Percentiles rank a stretch among this genome's conserved stretches.
These are phyloP conservation scores for Tricholoma sp. DNA, from an alignment of 768 basidiomycete species.

Conservation along the genomic window DNA sequence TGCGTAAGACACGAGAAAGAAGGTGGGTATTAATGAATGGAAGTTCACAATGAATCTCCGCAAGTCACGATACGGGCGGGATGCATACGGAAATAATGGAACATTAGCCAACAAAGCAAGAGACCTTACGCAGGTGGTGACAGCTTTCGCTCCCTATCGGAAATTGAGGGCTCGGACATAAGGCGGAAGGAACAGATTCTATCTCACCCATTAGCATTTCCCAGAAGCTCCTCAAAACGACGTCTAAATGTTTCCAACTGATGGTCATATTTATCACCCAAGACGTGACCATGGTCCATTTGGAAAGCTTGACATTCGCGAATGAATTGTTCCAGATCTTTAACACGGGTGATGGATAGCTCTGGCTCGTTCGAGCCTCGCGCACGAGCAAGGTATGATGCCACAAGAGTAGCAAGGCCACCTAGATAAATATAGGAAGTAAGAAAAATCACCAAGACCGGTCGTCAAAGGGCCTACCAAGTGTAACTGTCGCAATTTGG, in stretches of 20 bases:
- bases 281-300: constrained; percentile 48
- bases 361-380: constrained; percentile 72
- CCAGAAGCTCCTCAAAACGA: constrained; percentile 44
- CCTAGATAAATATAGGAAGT: constrained; percentile 28
- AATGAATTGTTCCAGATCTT: constrained; percentile 63
- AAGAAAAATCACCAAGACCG: not conserved
- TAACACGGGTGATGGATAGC: constrained; percentile 45
- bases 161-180: not conserved
- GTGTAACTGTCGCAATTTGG: constrained; percentile 29
- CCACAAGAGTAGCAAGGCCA: constrained; percentile 61
- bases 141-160: constrained; percentile 13
- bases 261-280: constrained; percentile 29
- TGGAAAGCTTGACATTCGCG: constrained; percentile 55
- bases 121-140: constrained; percentile 11
- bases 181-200: not conserved
- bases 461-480: constrained; percentile 23
- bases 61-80: not conserved
- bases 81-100: too few relatives aligned
- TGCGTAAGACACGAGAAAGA: not conserved
- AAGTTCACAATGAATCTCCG: not conserved
- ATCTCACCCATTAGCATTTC: constrained; percentile 32
- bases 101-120: not conserved
- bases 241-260: constrained; percentile 30
- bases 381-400: constrained; percentile 66
- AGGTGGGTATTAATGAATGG: not conserved